Evolutionary conservation across 148 eudicot species (phyloP).

Genomic region (Silene uniflora): DNA sequence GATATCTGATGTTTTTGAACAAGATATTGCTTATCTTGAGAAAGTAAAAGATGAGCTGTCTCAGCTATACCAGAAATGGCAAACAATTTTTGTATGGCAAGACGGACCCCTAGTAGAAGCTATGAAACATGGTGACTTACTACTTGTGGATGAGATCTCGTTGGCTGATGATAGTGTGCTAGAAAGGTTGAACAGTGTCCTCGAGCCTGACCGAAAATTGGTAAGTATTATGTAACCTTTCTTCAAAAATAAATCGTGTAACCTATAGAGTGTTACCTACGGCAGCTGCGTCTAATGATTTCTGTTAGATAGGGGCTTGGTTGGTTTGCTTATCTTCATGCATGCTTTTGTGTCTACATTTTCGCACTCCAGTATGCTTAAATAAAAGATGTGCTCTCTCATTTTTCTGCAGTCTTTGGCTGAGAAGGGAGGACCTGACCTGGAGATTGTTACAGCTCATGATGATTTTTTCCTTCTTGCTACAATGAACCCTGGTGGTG

Average conservation of each 20-base stretch:
- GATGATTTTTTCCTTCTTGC: slow-evolving; percentile 84
- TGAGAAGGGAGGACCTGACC: slow-evolving; percentile 84
- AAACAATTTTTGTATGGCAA: slow-evolving; percentile 85
- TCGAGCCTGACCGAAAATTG: slow-evolving; percentile 97
- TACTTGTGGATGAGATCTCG: slow-evolving; percentile 97
- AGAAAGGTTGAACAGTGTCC: slow-evolving; percentile 92
- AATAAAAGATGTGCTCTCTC: not conserved
- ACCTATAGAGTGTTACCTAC: not conserved
- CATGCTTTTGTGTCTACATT: slow-evolving; percentile 10
- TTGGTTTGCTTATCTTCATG: not conserved
- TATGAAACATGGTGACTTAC: slow-evolving; percentile 81
- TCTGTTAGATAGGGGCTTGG: not conserved
- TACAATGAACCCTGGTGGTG: slow-evolving; percentile 99
- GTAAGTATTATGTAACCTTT: slow-evolving; percentile 35
- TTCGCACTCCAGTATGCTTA: slow-evolving; percentile 5
- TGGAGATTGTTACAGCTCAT: slow-evolving; percentile 76
- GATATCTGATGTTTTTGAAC: slow-evolving; percentile 40
- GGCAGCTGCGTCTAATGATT: slow-evolving; percentile 5
- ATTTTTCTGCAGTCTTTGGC: slow-evolving; percentile 64
- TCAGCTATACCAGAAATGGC: slow-evolving; percentile 77
- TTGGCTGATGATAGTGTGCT: slow-evolving; percentile 98
- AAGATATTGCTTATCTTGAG: slow-evolving; percentile 48
- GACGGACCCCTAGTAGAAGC: slow-evolving; percentile 95
- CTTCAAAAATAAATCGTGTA: not conserved
- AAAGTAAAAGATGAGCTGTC: slow-evolving; percentile 35